Evolutionary conservation across 805 yeast species (phyloP), one percentile per base, ranked within the genome.

Genomic region (Barnettozyma botsteinii): DNA sequence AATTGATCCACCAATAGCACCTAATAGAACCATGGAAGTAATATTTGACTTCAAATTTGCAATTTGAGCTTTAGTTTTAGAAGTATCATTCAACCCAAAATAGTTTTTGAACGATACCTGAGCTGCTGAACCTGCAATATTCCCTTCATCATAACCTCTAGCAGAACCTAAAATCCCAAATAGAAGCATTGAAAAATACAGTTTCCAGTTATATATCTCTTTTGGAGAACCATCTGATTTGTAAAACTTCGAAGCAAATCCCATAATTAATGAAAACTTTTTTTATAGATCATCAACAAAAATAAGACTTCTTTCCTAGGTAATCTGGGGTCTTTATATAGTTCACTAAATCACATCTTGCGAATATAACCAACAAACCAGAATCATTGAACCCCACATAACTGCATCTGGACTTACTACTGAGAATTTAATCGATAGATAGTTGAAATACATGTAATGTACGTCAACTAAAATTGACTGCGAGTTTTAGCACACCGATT

Each of bases 91-190:
- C 19, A 77, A 60, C 0, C 77, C 77, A 49, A 74, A 73, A 35
- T 57, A 55, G 7, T 51, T 38, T 23, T 50, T 56, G 52, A 77
- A 77, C 0, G 73, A 61, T 4, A 46, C 42, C 48, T 70, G 77
- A 10, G 70, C 62, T 17, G 70, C 59, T 7, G 67, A 57, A 11
- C 76, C 77, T 8, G 75, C 59, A 25, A 70, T 64, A 44, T 58
- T 59, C 25, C 81, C 81, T 53, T 77, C 81, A 53, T 77, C 81
- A 33, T 64, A 67, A 12, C 81, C 82, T 56, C 82, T 59, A 5
- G 77, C 76, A 25, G 72, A 64, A 7, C 82, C 82, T 32, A 75
- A 55, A 14, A 75, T 53, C 34, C 81, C 82, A 56, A 75, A 77
- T 3, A 72, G 64, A 23, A 69, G 57, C 12, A 73, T 69, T 1